Base-by-base conservation (phyloP, 306 rosid genomes). In the Cyclanthera cordifolia region DNA sequence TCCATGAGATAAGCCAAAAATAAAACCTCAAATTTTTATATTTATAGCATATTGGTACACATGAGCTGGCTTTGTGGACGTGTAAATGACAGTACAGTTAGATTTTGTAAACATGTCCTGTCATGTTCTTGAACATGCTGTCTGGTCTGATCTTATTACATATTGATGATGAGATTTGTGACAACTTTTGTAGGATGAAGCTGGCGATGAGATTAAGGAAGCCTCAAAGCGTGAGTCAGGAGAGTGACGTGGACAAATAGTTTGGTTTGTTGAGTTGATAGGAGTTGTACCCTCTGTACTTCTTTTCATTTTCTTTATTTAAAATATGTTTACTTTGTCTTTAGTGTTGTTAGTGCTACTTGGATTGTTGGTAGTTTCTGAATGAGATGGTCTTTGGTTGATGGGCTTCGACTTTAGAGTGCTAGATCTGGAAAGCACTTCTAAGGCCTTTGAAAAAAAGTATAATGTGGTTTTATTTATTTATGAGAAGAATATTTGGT, bases 151-250 rank as follows among this genome's bases (percentile, higher is more conserved):
- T 73, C 41, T 73, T 70, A 4, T 73, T 70, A 23, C 3, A 23
- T 57, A 0, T 0, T 2, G 5, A 28, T 4, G 2, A 52, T 52
- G 56, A 8, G 27, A 20, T 52, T 72, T 57, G 24, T 72, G 68
- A 21, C 73, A 30, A 30, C 0, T 50, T 37, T 46, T 39, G 64
- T 66, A 91, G 97, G 97, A 91, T 67, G 97, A 91, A 15, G 88
- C 96, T 13, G 97, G 96, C 11, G 95, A 91, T 41, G 97, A 91
- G 79, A 88, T 88, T 74, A 91, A 91, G 87, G 97, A 91, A 77
- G 81, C 97, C 61, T 77, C 97, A 34, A 88, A 91, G 75, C 94
- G 78, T 20, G 93, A 81, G 68, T 70, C 96, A 6, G 85, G 71
- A 20, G 96, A 88, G 21, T 80, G 83, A 23, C 83, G 86, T 8